These are phyloP conservation scores for Carpinus viminea DNA, from an alignment of 306 rosid species.

Conservation along the genomic window DNA sequence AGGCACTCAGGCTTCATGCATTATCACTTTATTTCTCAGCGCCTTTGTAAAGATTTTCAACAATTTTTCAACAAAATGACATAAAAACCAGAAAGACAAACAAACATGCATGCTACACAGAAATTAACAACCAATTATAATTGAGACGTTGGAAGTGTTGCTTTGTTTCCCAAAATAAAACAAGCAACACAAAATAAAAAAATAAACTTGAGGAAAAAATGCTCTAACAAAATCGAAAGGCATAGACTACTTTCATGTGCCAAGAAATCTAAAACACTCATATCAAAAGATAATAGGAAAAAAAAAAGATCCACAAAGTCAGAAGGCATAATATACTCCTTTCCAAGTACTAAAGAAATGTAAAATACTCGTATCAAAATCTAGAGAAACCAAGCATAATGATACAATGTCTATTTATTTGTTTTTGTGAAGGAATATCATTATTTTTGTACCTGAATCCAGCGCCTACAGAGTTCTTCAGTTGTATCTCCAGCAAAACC, in stretches of 20 bases:
- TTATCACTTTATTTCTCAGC: neutral
- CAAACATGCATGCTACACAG: neutral
- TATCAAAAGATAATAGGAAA: too few relatives aligned
- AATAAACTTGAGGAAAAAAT: neutral
- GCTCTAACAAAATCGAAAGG: neutral
- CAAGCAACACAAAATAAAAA: neutral
- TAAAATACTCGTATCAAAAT: neutral
- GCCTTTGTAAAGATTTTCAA: neutral
- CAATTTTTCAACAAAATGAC: neutral
- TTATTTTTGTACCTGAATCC: conserved; percentile 79
- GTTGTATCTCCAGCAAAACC: conserved; percentile 63
- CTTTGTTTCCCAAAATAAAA: neutral
- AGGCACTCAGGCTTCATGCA: conserved; percentile 18
- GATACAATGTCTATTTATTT: neutral
- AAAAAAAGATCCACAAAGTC: too few relatives aligned
- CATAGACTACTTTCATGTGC: neutral
- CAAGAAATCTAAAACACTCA: too few relatives aligned
- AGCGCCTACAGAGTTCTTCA: conserved; percentile 86
- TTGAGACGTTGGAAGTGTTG: neutral
- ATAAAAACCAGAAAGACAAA: neutral
- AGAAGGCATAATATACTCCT: neutral
- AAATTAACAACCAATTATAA: neutral
- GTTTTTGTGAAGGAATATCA: neutral
- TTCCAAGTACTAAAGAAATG: neutral
- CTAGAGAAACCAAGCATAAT: neutral